These are phyloP conservation scores for Nitzschia sp. DNA, from an alignment of 108 stramenopile species.

Conservation along the genomic window DNA sequence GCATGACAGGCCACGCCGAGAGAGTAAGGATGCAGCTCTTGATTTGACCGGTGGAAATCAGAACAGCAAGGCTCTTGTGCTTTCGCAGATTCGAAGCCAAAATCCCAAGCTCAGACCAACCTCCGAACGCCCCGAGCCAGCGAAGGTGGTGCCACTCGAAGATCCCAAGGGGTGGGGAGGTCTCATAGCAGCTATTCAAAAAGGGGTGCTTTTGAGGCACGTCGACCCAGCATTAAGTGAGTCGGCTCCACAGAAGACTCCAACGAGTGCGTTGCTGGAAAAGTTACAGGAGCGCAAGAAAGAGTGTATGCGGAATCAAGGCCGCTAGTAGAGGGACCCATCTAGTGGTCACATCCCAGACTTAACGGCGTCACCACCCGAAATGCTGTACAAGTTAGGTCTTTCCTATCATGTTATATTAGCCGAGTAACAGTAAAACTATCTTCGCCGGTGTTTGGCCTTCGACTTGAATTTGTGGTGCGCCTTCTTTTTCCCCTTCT, in stretches of 20 bases:
- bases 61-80: not conserved
- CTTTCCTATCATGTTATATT: too few relatives aligned
- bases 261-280: slow-evolving; percentile 15
- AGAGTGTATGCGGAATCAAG: slow-evolving; percentile 15
- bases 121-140: not conserved
- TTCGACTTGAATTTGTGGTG: slow-evolving; percentile 77
- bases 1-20: too few relatives aligned
- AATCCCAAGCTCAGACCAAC: not conserved
- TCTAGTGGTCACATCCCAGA: too few relatives aligned
- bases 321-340: too few relatives aligned
- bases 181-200: slow-evolving; percentile 25
- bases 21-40: too few relatives aligned
- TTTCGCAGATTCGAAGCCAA: slow-evolving; percentile 6
- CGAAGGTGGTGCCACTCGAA: not conserved
- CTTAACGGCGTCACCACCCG: too few relatives aligned
- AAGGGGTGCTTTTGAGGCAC: slow-evolving; percentile 18
- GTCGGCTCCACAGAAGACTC: not conserved
- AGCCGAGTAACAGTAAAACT: not conserved
- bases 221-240: not conserved
- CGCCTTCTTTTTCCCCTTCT: slow-evolving; percentile 57
- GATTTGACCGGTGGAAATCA: not conserved
- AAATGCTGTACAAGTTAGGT: too few relatives aligned
- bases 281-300: slow-evolving; percentile 30
- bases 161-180: not conserved
- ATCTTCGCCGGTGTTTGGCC: slow-evolving; percentile 62